Percentiles rank a stretch among this genome's conserved stretches.
Conservation (phyloP, 495 filamentous ascomycete genomes). For the Evansstolkia leycettana region DNA sequence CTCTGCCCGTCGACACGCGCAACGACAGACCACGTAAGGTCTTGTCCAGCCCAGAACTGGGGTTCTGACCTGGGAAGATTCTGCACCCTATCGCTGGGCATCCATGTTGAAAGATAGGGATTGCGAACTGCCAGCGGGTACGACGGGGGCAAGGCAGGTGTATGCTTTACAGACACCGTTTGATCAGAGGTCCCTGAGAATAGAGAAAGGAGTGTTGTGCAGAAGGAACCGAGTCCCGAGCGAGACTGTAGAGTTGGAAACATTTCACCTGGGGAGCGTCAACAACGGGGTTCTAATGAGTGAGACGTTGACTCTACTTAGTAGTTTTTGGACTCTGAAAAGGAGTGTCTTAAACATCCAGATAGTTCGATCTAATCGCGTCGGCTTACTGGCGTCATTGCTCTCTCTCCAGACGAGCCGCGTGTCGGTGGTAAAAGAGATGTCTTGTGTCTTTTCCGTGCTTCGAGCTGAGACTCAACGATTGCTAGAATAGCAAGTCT, state of each 20-base stretch:
- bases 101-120: slow-evolving; percentile 35
- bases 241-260: slow-evolving; percentile 8
- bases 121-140: slow-evolving; percentile 38
- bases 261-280: slow-evolving; percentile 10
- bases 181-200: slow-evolving; percentile 4
- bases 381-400: too few species aligned
- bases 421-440: too few species aligned
- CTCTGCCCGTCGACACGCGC: slow-evolving; percentile 33
- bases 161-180: slow-evolving; percentile 7
- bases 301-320: too few species aligned
- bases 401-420: too few species aligned
- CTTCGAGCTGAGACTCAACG: too few species aligned
- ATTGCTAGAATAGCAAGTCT: too few species aligned
- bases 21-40: slow-evolving; percentile 35
- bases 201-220: slow-evolving; percentile 10
- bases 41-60: slow-evolving; percentile 39
- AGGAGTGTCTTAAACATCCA: too few species aligned
- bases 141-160: slow-evolving; percentile 27
- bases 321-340: too few species aligned
- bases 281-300: too few species aligned
- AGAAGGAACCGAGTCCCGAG: slow-evolving; percentile 14
- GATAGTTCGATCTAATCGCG: too few species aligned
- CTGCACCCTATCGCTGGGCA: slow-evolving; percentile 27
- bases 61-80: slow-evolving; percentile 27
- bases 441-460: too few species aligned